A percentile compares a stretch with the other conserved stretches of the same genome.
These are phyloP conservation scores for Canavalia gladiata DNA, from an alignment of 306 rosid species.

Conservation along the genomic window DNA sequence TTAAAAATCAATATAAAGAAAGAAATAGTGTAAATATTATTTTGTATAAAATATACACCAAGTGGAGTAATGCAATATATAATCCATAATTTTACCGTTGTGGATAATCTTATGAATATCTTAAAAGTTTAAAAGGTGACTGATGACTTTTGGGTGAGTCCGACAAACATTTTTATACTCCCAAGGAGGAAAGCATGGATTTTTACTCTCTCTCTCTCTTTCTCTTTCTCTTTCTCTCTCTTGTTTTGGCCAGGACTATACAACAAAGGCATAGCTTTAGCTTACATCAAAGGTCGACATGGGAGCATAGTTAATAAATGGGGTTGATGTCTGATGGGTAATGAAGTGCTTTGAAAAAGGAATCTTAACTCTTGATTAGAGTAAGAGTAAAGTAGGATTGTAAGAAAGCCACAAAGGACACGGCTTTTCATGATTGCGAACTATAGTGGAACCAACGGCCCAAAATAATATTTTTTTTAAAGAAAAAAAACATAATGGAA, in stretches of 20 bases:
- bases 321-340: slow-evolving; percentile 47
- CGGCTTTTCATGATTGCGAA: slow-evolving; percentile 59
- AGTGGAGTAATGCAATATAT: background rate
- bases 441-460: slow-evolving; percentile 53
- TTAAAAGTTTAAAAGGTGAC: slow-evolving; percentile 45
- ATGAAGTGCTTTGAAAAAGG: slow-evolving; percentile 50
- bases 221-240: background rate
- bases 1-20: background rate
- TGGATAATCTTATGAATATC: slow-evolving; percentile 26
- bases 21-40: background rate
- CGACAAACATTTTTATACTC: slow-evolving; percentile 54
- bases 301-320: slow-evolving; percentile 47
- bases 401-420: slow-evolving; percentile 54
- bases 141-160: slow-evolving; percentile 51
- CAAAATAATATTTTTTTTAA: background rate
- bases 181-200: slow-evolving; percentile 48
- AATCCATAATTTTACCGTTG: slow-evolving; percentile 48
- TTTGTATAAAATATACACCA: background rate
- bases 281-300: slow-evolving; percentile 37
- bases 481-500: slow-evolving; percentile 31
- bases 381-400: slow-evolving; percentile 53
- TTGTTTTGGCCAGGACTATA: slow-evolving; percentile 36
- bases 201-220: background rate
- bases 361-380: slow-evolving; percentile 54
- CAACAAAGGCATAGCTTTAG: background rate